phyloP scores from a whole-genome alignment of 805 yeast species.

The Hanseniaspora taiwanica region DNA sequence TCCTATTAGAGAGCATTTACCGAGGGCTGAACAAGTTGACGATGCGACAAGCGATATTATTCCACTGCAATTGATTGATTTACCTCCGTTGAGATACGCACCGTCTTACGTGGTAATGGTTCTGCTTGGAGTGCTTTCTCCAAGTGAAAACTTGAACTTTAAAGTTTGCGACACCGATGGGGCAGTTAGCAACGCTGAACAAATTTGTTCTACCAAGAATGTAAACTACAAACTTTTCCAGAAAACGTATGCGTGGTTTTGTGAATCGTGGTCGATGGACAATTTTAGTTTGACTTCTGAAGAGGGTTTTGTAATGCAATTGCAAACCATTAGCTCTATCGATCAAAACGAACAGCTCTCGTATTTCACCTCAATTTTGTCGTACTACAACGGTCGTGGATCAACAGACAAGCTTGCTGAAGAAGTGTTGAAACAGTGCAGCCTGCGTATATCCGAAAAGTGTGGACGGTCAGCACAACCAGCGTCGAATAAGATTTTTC shows the following conservation, averaged over 20 bases:
- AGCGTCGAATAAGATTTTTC: conserved; percentile 46
- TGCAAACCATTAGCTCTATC: background rate
- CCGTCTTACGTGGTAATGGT: conserved; percentile 32
- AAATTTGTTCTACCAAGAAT: conserved; percentile 24
- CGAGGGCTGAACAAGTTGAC: too few relatives aligned
- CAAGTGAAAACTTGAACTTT: conserved; percentile 37
- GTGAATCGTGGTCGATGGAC: conserved; percentile 21
- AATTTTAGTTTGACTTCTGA: background rate
- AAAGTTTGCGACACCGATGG: background rate
- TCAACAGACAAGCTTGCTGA: conserved; percentile 13
- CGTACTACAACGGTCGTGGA: background rate
- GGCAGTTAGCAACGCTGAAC: conserved; percentile 3
- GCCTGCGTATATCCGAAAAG: conserved; percentile 59
- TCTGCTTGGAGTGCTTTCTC: conserved; percentile 35
- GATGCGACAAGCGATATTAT: too few relatives aligned
- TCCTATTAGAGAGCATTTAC: too few relatives aligned
- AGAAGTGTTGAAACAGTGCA: conserved; percentile 39
- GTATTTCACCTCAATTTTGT: background rate
- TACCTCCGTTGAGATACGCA: conserved; percentile 38
- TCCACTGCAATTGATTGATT: conserved; percentile 24
- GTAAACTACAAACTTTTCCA: conserved; percentile 19
- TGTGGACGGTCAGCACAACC: conserved; percentile 83
- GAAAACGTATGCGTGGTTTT: conserved; percentile 33
- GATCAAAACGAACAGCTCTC: background rate
- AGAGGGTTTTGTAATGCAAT: background rate